Evolutionary conservation across 2,329 filamentous ascomycete species (phyloP), one percentile per base, ranked within the genome.

Genomic region (Ambrosiella beaveri): DNA sequence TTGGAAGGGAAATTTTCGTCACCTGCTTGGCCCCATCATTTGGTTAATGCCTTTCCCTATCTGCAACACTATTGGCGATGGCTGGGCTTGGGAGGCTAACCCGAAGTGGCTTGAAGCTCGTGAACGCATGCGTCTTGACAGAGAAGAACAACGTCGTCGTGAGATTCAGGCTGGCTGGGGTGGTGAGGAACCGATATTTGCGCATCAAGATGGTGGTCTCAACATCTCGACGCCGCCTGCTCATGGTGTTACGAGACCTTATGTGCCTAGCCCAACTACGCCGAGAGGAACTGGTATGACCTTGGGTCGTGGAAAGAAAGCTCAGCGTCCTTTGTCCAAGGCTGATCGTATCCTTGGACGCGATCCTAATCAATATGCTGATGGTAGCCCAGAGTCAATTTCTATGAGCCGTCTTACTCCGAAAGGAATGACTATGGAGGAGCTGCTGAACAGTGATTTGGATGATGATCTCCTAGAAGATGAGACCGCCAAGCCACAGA

Each of bases 71-170:
- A 86, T 81, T 0, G 91, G 91, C 39, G 88, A 98, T 68, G 93
- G 93, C 19, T 98, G 91, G 91, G 77, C 76, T 50, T 98, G 93
- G 93, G 89, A 96, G 65, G 79, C 90, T 0, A 94, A 82, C 65
- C 76, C 80, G 0, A 81, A 80, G 63, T 98, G 93, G 86, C 62
- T 86, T 2, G 81, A 83, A 40, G 85, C 84, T 3, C 75, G 83
- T 49, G 82, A 88, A 5, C 73, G 73, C 17, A 74, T 89, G n/a
- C 71, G 73, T 3, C 63, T 65, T 8, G 79, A 84, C 61, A 71
- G 81, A 51, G 73, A 79, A 57, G 73, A 77, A 54, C 84, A 87
- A 66, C 74, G 77, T 54, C 73, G 75, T 61, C 73, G 84, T 58
- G 85, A 88, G 68, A 71, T 77, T 15, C 78, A 74, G 36, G 83